phyloP scores from a whole-genome alignment of 805 yeast genomes.

The Brettanomyces custersianus region DNA sequence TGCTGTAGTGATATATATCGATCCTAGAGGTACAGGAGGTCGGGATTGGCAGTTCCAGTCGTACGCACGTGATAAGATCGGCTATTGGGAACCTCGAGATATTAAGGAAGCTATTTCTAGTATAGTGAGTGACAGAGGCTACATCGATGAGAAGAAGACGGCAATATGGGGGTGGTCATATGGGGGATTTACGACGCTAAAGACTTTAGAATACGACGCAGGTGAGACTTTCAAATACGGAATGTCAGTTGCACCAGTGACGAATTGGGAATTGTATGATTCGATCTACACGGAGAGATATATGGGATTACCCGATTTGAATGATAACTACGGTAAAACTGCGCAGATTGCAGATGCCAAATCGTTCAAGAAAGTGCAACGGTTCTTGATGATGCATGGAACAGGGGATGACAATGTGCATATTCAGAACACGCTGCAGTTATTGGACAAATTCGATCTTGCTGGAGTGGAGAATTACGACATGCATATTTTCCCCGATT shows the following conservation, averaged over 20 bases:
- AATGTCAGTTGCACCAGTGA: constrained; percentile 80
- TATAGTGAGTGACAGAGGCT: constrained; percentile 36
- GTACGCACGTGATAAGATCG: constrained; percentile 49
- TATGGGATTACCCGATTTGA: constrained; percentile 47
- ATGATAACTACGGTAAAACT: constrained; percentile 39
- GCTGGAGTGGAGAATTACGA: constrained; percentile 64
- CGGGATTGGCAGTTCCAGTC: constrained; percentile 60
- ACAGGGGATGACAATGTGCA: constrained; percentile 83
- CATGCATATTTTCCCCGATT: constrained; percentile 84
- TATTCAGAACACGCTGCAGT: constrained; percentile 55
- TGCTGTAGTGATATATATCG: constrained; percentile 57
- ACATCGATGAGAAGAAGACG: constrained; percentile 43
- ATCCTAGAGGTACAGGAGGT: constrained; percentile 80
- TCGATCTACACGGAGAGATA: constrained; percentile 76
- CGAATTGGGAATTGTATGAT: constrained; percentile 68
- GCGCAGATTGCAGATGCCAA: constrained; percentile 34
- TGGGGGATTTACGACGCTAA: constrained; percentile 72
- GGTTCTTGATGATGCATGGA: constrained; percentile 71
- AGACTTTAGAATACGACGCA: constrained; percentile 60
- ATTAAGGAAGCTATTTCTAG: constrained; percentile 40
- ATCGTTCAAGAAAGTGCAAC: constrained; percentile 36
- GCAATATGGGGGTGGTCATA: constrained; percentile 89
- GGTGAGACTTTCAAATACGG: constrained; percentile 63
- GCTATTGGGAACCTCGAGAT: constrained; percentile 74
- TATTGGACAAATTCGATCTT: constrained; percentile 51